phyloP scores from a whole-genome alignment of 2,329 filamentous ascomycete species.

The Pseudocercospora macadamiae region DNA sequence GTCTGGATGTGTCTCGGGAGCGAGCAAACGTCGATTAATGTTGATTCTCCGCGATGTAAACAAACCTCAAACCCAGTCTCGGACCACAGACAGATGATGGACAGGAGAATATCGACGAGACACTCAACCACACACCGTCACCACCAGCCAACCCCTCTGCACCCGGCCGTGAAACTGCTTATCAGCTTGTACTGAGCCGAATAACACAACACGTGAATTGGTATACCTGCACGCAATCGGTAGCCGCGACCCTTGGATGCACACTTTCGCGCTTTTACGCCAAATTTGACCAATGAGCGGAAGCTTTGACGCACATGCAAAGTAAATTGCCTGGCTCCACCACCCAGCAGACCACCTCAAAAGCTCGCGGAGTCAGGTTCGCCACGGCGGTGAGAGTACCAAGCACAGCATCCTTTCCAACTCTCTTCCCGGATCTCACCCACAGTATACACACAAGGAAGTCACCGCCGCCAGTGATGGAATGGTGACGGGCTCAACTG shows the following conservation, averaged over 20 bases:
- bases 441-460: not conserved
- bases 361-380: not conserved
- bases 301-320: not conserved
- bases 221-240: conserved; percentile 13
- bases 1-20: not conserved
- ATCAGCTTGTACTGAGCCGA: conserved; percentile 5
- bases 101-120: not conserved
- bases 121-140: not conserved
- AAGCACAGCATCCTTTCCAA: not conserved
- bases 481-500: conserved; percentile 2
- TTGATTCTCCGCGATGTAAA: not conserved
- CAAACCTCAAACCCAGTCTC: conserved; percentile 1
- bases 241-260: not conserved
- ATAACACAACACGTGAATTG: conserved; percentile 18
- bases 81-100: not conserved
- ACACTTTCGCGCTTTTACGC: not conserved
- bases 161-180: conserved; percentile 11
- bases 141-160: conserved; percentile 1
- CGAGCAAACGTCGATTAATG: not conserved
- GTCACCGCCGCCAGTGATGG: not conserved
- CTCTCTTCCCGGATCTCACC: not conserved
- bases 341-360: not conserved
- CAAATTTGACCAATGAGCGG: not conserved
- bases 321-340: not conserved
- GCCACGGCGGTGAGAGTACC: conserved; percentile 4